Percentiles rank a stretch among this genome's conserved stretches.
These are phyloP conservation scores for Calonectria ilicicola DNA, from an alignment of 2,329 filamentous ascomycete species.

Conservation along the genomic window DNA sequence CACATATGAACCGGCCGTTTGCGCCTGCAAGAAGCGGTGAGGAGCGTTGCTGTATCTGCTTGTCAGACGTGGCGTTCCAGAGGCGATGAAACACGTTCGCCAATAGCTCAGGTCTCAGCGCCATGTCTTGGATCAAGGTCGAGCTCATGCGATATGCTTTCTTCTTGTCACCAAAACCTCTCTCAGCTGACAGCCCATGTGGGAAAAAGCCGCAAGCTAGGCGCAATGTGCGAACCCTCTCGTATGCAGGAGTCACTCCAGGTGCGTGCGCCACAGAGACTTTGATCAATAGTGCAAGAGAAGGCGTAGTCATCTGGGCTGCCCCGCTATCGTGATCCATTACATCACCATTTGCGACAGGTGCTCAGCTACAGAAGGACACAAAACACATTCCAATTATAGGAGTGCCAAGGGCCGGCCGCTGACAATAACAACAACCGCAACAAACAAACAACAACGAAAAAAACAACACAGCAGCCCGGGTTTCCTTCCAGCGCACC, in stretches of 20 bases:
- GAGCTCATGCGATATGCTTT: neutral
- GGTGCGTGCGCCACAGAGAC: slow-evolving; percentile 4
- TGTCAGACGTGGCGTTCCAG: neutral
- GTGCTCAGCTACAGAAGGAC: neutral
- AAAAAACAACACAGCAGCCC: neutral
- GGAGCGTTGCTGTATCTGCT: neutral
- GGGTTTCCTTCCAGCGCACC: neutral
- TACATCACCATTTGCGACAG: slow-evolving; percentile 32
- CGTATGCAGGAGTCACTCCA: neutral
- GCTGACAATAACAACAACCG: neutral
- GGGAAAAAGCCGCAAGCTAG: neutral
- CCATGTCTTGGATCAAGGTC: neutral
- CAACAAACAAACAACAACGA: neutral
- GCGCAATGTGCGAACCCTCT: neutral
- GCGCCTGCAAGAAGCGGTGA: neutral
- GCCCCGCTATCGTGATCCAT: slow-evolving; percentile 31
- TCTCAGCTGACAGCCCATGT: neutral
- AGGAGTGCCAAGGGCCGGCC: neutral
- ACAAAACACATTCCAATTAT: slow-evolving; percentile 2
- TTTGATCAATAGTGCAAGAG: slow-evolving; percentile 22
- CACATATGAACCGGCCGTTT: no score
- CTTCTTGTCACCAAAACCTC: neutral
- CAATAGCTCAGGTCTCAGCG: neutral
- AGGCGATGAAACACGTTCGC: neutral
- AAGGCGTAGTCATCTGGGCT: neutral